Evolutionary conservation across 1,284 basidiomycete species (phyloP).

Genomic region (Coniferiporia weirii): DNA sequence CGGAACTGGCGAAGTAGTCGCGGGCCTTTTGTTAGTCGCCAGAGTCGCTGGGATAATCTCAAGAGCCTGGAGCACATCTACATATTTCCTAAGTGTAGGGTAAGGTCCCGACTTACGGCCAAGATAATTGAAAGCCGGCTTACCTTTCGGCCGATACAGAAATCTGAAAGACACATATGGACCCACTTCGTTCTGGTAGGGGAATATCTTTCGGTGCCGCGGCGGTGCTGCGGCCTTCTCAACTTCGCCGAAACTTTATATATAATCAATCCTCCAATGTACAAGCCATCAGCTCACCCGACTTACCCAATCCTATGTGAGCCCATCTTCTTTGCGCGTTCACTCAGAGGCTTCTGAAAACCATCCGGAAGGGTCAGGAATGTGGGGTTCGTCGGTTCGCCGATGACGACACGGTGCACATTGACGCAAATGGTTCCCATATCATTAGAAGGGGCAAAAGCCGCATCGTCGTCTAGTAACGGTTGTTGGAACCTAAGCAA

Average conservation of each 20-base stretch:
- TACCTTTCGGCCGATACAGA: background rate
- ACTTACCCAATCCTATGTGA: background rate
- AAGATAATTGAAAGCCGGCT: background rate
- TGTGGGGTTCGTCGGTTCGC: no score
- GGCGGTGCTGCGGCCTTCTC: background rate
- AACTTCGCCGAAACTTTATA: background rate
- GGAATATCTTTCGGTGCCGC: no score
- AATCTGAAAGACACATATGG: slow-evolving; percentile 1
- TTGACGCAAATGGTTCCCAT: background rate
- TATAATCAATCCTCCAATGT: background rate
- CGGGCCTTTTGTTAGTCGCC: background rate
- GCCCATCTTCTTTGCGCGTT: background rate
- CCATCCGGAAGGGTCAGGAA: background rate
- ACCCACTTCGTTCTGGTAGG: background rate
- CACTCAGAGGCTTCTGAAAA: background rate
- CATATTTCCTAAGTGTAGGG: background rate
- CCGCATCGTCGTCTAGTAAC: background rate
- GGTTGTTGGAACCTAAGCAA: background rate
- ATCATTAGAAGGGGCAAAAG: background rate
- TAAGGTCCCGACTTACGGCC: background rate
- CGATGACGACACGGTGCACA: background rate
- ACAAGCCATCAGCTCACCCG: background rate
- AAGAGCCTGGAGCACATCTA: background rate
- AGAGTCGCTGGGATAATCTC: background rate
- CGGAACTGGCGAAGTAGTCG: background rate